phyloP scores from a whole-genome alignment of 768 basidiomycete species.

The Tricholoma bakamatsutake region DNA sequence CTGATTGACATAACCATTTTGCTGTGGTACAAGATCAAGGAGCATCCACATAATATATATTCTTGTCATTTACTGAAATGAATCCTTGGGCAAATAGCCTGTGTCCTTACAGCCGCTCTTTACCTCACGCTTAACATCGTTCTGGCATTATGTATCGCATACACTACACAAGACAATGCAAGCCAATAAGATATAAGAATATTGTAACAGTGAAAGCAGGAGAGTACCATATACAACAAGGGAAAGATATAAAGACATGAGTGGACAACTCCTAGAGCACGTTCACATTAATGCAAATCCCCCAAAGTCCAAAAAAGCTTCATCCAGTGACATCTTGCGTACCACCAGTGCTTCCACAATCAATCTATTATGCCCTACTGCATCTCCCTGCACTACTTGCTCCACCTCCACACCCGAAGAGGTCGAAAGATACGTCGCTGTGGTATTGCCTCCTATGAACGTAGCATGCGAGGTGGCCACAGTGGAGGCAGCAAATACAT shows the following conservation, averaged over 20 bases:
- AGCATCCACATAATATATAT: too few species aligned
- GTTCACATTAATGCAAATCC: constrained; percentile 41
- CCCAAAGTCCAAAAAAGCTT: constrained; percentile 72
- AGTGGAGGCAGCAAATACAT: constrained; percentile 31
- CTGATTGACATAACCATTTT: too few species aligned
- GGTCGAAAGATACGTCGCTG: constrained; percentile 12
- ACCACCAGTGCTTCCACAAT: constrained; percentile 82
- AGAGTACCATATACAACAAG: too few species aligned
- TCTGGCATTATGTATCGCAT: too few species aligned
- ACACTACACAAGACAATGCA: too few species aligned
- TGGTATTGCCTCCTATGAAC: constrained; percentile 7
- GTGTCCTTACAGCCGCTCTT: too few species aligned
- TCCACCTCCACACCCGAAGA: constrained; percentile 9
- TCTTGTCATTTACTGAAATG: too few species aligned
- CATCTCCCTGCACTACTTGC: not conserved
- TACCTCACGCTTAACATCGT: too few species aligned
- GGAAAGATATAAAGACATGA: not conserved
- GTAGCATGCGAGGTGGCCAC: constrained; percentile 17
- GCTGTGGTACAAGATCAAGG: too few species aligned
- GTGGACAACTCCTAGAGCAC: not conserved
- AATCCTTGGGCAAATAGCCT: too few species aligned
- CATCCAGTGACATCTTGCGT: constrained; percentile 69
- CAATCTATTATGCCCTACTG: constrained; percentile 40
- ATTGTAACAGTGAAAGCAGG: too few species aligned
- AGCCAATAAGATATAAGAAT: too few species aligned